These are phyloP conservation scores for Xylaria bambusicola DNA, from an alignment of 495 filamentous ascomycete species.

Conservation along the genomic window DNA sequence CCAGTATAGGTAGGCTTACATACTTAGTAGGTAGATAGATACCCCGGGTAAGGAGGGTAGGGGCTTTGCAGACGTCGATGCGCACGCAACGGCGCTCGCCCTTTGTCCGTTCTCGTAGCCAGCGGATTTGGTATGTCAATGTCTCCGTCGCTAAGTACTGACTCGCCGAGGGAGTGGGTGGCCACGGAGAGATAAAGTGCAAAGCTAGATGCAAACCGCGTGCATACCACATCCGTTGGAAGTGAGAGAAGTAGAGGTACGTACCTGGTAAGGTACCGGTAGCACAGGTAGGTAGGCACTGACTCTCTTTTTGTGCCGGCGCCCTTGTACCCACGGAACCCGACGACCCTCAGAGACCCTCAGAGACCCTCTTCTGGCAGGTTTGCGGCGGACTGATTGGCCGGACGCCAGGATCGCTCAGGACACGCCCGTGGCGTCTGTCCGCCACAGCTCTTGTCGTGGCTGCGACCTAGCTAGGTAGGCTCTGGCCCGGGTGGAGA, in stretches of 20 bases:
- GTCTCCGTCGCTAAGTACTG: too few species aligned
- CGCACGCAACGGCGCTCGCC: too few species aligned
- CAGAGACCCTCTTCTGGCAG: conserved; percentile 14
- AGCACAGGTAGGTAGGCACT: too few species aligned
- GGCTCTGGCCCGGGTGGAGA: conserved; percentile 14
- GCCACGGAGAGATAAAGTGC: too few species aligned
- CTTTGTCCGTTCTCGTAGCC: not conserved
- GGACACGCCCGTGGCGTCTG: conserved; percentile 2
- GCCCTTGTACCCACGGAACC: not conserved
- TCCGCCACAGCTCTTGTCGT: conserved; percentile 8
- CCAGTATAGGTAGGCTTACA: too few species aligned
- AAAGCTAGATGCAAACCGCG: too few species aligned
- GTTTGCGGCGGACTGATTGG: too few species aligned
- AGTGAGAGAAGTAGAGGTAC: too few species aligned
- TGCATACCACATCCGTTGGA: too few species aligned
- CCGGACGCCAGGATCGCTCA: not conserved
- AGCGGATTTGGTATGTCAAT: not conserved
- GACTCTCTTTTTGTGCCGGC: too few species aligned
- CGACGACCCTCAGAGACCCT: not conserved
- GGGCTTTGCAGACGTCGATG: too few species aligned
- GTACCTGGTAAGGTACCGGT: too few species aligned
- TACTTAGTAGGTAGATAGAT: not conserved
- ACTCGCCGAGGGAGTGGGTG: conserved; percentile 3
- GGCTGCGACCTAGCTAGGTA: conserved; percentile 9
- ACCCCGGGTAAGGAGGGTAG: not conserved